Evolutionary conservation across 352 stramenopile genomes (phyloP), one percentile per base, ranked within the genome.

Genomic region (Aphanomyces astaci): DNA sequence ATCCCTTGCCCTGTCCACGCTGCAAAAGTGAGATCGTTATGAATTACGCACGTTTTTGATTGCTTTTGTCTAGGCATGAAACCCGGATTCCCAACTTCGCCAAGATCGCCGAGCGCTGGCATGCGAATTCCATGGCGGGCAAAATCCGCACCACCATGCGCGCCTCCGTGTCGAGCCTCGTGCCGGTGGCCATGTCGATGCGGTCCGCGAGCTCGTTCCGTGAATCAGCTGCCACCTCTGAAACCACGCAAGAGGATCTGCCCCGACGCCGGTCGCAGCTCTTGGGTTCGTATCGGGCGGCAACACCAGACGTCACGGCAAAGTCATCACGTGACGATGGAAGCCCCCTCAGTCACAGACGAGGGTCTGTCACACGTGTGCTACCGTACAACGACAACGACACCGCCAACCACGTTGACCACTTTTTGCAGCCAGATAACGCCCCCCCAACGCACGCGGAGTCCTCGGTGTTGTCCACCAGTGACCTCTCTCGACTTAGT

Each of bases 1-100:
- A 7, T 24, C 22, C 10, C 25, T 66, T 1, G 17, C 60, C 2
- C 40, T 66, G 15, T 15, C 17, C 2, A 4, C 52, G 13, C 48
- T 66, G 3, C 60, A 66, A 66, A 66, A 66, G 60, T 66, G 11
- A 17, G 17, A 13, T 36, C 55, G 25, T 32, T 30, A 25, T 57
- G 4, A 28, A 32, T 57, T 11, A 4, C 2, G 0, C 0, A n/a
- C 15, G 15, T 59, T 1, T 19, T 24, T 56, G 49, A 28, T 13
- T 7, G 3, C 19, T 5, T 36, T 15, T 3, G 24, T 66, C 2
- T 56, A 66, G 60, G 36, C 56, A 66, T 30, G 17, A 53, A 46
- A 25, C 17, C 11, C 7, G 19, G 22, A 3, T 59, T 32, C 22
- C 51, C 15, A 30, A 59, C 27, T 59, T 33, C 30, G 5, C 7